Percentiles rank a stretch among this genome's conserved stretches.
These are phyloP conservation scores for Gracilaria vermiculophylla DNA, from an alignment of 23 red algal genomes.

Conservation along the genomic window DNA sequence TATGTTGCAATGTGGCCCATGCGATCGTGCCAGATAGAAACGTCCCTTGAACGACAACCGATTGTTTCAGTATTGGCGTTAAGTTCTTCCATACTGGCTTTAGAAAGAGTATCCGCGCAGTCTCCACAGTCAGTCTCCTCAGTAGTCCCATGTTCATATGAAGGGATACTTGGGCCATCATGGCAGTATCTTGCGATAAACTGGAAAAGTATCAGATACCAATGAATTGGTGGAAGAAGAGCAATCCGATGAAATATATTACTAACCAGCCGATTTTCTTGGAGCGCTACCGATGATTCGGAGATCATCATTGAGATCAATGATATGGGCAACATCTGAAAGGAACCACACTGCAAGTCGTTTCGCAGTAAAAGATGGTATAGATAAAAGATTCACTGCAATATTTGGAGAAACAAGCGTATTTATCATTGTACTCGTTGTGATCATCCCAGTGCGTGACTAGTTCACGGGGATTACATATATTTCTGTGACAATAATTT, in stretches of 20 bases:
- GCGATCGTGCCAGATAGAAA: neutral
- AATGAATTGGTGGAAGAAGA: neutral
- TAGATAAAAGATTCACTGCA: constrained; percentile 20
- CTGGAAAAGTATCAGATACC: neutral
- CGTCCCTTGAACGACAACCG: no score
- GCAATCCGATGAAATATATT: constrained; percentile 1
- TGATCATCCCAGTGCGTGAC: no score
- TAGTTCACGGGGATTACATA: no score
- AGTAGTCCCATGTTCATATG: neutral
- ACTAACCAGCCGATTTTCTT: neutral
- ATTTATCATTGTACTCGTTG: neutral
- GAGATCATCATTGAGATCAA: constrained; percentile 19
- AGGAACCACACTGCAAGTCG: constrained; percentile 8
- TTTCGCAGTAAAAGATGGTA: constrained; percentile 7
- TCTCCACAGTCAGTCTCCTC: neutral
- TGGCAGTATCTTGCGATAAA: neutral
- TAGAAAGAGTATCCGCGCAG: no score
- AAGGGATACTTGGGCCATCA: neutral
- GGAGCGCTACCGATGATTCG: constrained; percentile 9
- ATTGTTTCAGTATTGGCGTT: no score
- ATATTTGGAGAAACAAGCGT: neutral
- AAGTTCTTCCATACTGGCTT: no score
- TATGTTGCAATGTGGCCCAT: constrained; percentile 8
- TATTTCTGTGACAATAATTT: no score
- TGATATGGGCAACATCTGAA: constrained; percentile 12